These are phyloP conservation scores for Diplodia seriata DNA, from an alignment of 2,329 filamentous ascomycete species.

Conservation along the genomic window DNA sequence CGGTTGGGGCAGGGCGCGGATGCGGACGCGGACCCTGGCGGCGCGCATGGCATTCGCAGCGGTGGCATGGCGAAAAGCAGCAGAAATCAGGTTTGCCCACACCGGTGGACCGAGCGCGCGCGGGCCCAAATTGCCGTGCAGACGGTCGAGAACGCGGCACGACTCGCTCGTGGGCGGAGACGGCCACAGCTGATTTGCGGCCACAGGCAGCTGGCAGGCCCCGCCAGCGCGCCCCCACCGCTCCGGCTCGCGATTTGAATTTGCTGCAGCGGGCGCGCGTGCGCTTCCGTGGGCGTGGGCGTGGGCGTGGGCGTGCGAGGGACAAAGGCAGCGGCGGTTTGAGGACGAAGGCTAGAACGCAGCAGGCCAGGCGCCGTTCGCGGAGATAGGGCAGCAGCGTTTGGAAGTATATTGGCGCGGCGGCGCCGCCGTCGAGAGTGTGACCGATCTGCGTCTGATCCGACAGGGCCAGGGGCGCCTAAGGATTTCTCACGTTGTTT, in stretches of 20 bases:
- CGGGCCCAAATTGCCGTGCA: constrained; percentile 18
- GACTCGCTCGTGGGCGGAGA: constrained; percentile 24
- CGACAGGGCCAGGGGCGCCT: constrained; percentile 27
- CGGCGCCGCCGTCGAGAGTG: constrained; percentile 19
- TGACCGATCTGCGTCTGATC: constrained; percentile 29
- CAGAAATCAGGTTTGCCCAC: constrained; percentile 17
- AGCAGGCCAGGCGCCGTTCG: constrained; percentile 18
- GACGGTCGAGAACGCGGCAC: constrained; percentile 10
- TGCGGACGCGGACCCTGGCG: background rate
- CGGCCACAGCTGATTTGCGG: constrained; percentile 19
- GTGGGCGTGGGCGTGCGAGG: background rate
- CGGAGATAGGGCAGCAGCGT: constrained; percentile 24
- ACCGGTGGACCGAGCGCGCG: constrained; percentile 21
- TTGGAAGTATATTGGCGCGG: constrained; percentile 17
- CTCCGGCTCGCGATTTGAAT: constrained; percentile 12
- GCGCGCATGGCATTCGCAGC: constrained; percentile 23
- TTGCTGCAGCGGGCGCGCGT: background rate
- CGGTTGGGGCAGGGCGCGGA: background rate
- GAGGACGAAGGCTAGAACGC: constrained; percentile 25
- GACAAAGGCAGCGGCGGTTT: constrained; percentile 22
- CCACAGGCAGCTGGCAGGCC: constrained; percentile 13
- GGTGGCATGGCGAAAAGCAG: constrained; percentile 22
- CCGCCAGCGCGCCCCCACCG: constrained; percentile 1
- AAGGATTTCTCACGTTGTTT: constrained; percentile 29
- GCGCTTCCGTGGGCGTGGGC: no score